Conservation (phyloP, 345 rosid genomes). For the Dovyalis caffra region DNA sequence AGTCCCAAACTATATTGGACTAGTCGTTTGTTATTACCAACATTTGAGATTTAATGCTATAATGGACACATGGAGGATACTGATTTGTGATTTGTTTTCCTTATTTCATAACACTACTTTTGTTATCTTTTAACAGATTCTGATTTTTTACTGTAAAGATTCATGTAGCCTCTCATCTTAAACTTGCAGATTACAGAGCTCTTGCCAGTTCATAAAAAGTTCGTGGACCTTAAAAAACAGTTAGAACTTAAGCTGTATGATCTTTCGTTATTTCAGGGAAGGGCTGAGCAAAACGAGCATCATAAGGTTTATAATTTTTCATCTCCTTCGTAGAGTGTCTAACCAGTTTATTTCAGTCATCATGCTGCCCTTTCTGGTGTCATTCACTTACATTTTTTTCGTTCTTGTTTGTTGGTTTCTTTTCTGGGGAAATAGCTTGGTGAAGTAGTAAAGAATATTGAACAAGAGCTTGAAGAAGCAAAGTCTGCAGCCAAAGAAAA, state of each 20-base stretch:
- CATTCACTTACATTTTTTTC: conserved; percentile 6
- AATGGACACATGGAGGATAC: not conserved
- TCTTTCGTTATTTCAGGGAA: conserved; percentile 76
- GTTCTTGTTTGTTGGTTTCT: conserved; percentile 1
- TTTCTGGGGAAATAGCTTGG: conserved; percentile 48
- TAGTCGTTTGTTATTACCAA: not conserved
- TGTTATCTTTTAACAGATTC: not conserved
- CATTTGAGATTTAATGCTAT: not conserved
- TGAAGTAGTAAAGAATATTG: conserved; percentile 78
- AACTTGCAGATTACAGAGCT: conserved; percentile 72
- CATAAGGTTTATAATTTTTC: conserved; percentile 60
- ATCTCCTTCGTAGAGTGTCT: conserved; percentile 4
- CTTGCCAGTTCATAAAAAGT: conserved; percentile 70
- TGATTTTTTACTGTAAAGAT: not conserved
- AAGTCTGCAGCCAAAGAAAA: conserved; percentile 62
- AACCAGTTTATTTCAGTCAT: conserved; percentile 6
- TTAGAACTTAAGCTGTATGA: conserved; percentile 86
- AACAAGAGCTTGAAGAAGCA: conserved; percentile 76
- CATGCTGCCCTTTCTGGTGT: conserved; percentile 11
- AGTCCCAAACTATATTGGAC: not conserved
- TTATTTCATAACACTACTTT: not conserved
- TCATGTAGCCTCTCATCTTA: conserved; percentile 25
- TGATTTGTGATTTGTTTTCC: not conserved
- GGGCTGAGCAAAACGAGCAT: conserved; percentile 97
- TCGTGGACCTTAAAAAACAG: conserved; percentile 63